These are phyloP conservation scores for Trichophyton schoenleinii DNA, from an alignment of 2,329 filamentous ascomycete species.

Conservation along the genomic window DNA sequence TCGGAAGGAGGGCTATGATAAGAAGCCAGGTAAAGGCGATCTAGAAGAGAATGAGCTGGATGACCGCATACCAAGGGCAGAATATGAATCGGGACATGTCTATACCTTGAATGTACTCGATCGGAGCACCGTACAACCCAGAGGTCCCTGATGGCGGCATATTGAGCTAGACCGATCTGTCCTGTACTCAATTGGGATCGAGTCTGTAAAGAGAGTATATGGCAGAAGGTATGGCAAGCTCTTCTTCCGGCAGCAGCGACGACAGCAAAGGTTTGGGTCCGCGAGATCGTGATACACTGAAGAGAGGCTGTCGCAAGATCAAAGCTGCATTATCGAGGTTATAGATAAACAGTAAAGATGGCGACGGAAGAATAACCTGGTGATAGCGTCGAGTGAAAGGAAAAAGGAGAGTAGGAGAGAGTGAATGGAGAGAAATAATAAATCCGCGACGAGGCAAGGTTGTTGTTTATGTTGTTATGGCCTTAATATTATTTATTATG, in stretches of 20 bases:
- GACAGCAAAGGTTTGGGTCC: constrained; percentile 11
- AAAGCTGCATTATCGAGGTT: constrained; percentile 4
- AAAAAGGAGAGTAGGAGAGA: constrained; percentile 7
- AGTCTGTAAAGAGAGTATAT: neutral
- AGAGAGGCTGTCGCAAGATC: neutral
- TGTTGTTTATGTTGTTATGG: neutral
- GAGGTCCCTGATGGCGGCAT: constrained; percentile 37
- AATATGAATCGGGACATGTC: constrained; percentile 11
- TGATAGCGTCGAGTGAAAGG: constrained; percentile 1
- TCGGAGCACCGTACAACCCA: constrained; percentile 69
- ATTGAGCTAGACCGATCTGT: constrained; percentile 20
- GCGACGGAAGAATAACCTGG: neutral
- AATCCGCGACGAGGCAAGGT: constrained; percentile 1
- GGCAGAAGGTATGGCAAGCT: neutral
- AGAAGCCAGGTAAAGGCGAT: constrained; percentile 87
- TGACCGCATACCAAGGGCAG: neutral
- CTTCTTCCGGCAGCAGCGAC: neutral
- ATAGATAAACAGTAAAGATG: neutral
- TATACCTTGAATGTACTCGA: constrained; percentile 91
- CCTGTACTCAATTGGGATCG: neutral
- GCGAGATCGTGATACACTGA: constrained; percentile 5
- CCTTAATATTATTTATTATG: neutral
- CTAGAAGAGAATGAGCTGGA: constrained; percentile 24
- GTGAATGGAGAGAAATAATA: constrained; percentile 12
- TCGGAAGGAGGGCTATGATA: constrained; percentile 72